Evolutionary conservation across 208 protist species (phyloP).

Genomic region (Trypanosoma avium): DNA sequence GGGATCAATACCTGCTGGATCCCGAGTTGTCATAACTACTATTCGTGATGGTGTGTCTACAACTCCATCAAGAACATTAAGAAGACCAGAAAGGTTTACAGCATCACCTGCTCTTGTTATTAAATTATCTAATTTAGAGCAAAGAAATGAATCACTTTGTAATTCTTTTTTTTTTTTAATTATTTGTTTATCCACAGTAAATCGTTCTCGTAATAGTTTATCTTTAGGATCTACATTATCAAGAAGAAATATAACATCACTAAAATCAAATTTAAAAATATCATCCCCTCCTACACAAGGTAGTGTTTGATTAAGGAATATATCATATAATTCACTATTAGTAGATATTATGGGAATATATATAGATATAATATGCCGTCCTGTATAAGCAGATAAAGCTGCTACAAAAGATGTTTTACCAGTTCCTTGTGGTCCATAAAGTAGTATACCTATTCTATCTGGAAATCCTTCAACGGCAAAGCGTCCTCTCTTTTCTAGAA

Average conservation of each 20-base stretch:
- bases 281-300: slow-evolving; percentile 45
- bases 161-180: not conserved
- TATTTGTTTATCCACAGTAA: not conserved
- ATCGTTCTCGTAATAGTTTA: slow-evolving; percentile 46
- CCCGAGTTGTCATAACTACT: slow-evolving; percentile 83
- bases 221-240: slow-evolving; percentile 76
- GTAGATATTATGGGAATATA: slow-evolving; percentile 66
- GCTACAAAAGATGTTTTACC: slow-evolving; percentile 98
- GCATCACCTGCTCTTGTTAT: slow-evolving; percentile 5
- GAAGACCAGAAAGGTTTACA: slow-evolving; percentile 73
- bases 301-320: slow-evolving; percentile 65
- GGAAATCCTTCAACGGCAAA: slow-evolving; percentile 87
- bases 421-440: slow-evolving; percentile 97
- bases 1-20: slow-evolving; percentile 85
- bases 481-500: slow-evolving; percentile 66
- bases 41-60: slow-evolving; percentile 84
- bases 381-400: slow-evolving; percentile 99
- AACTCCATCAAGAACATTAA: slow-evolving; percentile 90
- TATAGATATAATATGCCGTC: slow-evolving; percentile 81
- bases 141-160: too few relatives aligned
- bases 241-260: slow-evolving; percentile 85
- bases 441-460: slow-evolving; percentile 96
- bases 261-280: slow-evolving; percentile 44
- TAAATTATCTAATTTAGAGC: too few relatives aligned
- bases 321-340: slow-evolving; percentile 89